These are phyloP conservation scores for Sistotremastrum suecicum DNA, from an alignment of 768 basidiomycete species.

Conservation along the genomic window DNA sequence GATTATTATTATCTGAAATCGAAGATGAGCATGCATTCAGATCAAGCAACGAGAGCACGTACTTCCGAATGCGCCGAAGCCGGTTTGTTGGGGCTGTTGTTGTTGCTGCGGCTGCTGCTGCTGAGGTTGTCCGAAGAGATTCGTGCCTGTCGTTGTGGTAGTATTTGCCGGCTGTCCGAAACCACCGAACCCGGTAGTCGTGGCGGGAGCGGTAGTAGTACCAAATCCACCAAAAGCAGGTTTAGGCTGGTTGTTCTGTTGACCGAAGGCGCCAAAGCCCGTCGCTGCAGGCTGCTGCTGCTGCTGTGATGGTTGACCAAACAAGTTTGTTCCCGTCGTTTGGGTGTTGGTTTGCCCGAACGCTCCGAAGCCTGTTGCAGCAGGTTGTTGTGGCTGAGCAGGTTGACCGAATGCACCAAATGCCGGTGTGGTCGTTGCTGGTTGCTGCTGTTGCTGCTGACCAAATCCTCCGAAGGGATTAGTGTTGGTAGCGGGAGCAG, in stretches of 20 bases:
- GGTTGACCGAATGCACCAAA: constrained; percentile 30
- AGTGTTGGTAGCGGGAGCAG: constrained; percentile 3
- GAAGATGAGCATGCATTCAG: neutral
- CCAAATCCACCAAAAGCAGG: constrained; percentile 17
- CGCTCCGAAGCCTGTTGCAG: constrained; percentile 27
- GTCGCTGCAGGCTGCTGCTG: constrained; percentile 19
- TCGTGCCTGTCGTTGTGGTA: constrained; percentile 9
- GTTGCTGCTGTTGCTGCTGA: constrained; percentile 26
- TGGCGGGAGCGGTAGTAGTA: constrained; percentile 12
- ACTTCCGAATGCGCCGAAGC: constrained; percentile 13
- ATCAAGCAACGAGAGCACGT: constrained; percentile 3
- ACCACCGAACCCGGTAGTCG: constrained; percentile 8
- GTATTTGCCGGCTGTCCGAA: constrained; percentile 12
- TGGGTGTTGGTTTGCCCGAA: constrained; percentile 25
- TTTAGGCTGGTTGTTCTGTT: constrained; percentile 17
- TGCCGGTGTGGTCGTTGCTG: constrained; percentile 14
- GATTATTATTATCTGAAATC: neutral
- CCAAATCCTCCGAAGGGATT: constrained; percentile 5
- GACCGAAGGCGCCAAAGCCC: constrained; percentile 19
- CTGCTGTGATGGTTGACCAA: constrained; percentile 22
- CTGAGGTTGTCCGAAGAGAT: constrained; percentile 25
- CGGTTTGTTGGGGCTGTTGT: constrained; percentile 10
- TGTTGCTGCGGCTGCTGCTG: constrained; percentile 17
- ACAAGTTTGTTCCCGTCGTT: constrained; percentile 15
- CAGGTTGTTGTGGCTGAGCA: constrained; percentile 27